A percentile compares a stretch with the other conserved stretches of the same genome.
Evolutionary conservation across 208 protist genomes (phyloP).

Genomic region (Wallacemonas rigidus): DNA sequence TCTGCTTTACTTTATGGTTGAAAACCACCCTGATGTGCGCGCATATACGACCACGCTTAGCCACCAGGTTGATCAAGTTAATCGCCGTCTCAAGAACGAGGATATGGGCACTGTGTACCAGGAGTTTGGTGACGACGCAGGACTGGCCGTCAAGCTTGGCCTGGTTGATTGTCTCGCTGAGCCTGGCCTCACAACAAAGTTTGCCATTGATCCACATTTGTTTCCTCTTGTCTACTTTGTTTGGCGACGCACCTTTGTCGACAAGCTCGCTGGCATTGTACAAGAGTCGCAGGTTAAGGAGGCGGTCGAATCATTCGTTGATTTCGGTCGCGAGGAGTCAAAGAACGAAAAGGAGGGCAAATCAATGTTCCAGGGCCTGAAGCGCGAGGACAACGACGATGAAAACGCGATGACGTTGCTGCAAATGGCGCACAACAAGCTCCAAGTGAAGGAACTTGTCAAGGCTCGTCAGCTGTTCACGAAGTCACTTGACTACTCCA

Average conservation of each 20-base stretch:
- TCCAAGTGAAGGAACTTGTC: slow-evolving; percentile 66
- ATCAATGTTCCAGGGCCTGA: slow-evolving; percentile 55
- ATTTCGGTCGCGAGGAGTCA: slow-evolving; percentile 63
- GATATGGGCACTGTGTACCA: slow-evolving; percentile 64
- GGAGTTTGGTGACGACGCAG: slow-evolving; percentile 77
- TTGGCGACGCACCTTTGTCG: slow-evolving; percentile 54
- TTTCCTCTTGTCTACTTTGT: slow-evolving; percentile 90
- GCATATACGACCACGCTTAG: slow-evolving; percentile 63
- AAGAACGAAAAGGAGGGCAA: slow-evolving; percentile 66
- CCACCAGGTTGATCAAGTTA: slow-evolving; percentile 74
- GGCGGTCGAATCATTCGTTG: slow-evolving; percentile 85
- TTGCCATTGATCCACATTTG: slow-evolving; percentile 69
- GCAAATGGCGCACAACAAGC: slow-evolving; percentile 56
- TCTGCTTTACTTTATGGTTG: slow-evolving; percentile 84
- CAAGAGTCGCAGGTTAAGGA: slow-evolving; percentile 85
- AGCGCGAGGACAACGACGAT: slow-evolving; percentile 78
- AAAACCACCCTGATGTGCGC: slow-evolving; percentile 69
- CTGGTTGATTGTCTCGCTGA: slow-evolving; percentile 79
- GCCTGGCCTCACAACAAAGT: slow-evolving; percentile 62
- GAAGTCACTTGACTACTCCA: slow-evolving; percentile 61
- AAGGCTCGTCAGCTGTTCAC: slow-evolving; percentile 74
- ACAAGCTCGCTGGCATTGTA: slow-evolving; percentile 83
- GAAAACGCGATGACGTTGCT: slow-evolving; percentile 89
- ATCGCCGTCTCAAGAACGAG: slow-evolving; percentile 47
- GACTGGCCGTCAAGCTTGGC: slow-evolving; percentile 83